These are phyloP conservation scores for Coniochaeta sp. DNA, from an alignment of 2,329 filamentous ascomycete genomes.

Conservation along the genomic window DNA sequence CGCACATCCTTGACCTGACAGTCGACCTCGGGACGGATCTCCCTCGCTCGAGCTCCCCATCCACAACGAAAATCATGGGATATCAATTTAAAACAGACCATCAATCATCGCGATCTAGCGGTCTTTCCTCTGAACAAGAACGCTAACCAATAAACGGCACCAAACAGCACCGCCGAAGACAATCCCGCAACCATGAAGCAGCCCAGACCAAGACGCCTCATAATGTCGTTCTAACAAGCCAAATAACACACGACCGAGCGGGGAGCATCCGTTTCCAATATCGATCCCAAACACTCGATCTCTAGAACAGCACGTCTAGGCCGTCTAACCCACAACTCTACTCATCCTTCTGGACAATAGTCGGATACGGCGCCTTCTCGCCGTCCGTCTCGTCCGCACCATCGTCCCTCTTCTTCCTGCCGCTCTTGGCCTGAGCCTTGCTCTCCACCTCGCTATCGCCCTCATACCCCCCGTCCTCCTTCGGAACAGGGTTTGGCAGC, in stretches of 20 bases:
- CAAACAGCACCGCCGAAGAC: not conserved
- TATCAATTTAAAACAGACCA: not conserved
- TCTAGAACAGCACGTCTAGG: not conserved
- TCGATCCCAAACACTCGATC: not conserved
- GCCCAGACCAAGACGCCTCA: not conserved
- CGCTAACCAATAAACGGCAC: not conserved
- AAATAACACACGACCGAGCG: not conserved
- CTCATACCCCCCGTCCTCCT: constrained; percentile 20
- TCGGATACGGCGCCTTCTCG: not conserved
- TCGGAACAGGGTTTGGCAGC: constrained; percentile 7
- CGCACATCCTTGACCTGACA: not conserved
- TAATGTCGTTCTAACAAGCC: not conserved
- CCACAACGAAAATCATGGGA: not conserved
- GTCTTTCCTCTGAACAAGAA: not conserved
- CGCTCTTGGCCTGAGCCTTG: constrained; percentile 10
- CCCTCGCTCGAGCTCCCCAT: not conserved
- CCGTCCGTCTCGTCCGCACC: not conserved
- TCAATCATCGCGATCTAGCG: not conserved
- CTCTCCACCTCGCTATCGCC: constrained; percentile 21
- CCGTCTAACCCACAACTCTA: not conserved
- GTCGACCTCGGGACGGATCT: not conserved
- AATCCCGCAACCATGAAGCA: not conserved
- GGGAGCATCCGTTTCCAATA: not conserved
- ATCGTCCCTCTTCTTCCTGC: not conserved
- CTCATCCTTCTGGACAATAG: not conserved